These are phyloP conservation scores for Entamoeba moshkovskii DNA, from an alignment of 208 protist genomes.

Conservation along the genomic window DNA sequence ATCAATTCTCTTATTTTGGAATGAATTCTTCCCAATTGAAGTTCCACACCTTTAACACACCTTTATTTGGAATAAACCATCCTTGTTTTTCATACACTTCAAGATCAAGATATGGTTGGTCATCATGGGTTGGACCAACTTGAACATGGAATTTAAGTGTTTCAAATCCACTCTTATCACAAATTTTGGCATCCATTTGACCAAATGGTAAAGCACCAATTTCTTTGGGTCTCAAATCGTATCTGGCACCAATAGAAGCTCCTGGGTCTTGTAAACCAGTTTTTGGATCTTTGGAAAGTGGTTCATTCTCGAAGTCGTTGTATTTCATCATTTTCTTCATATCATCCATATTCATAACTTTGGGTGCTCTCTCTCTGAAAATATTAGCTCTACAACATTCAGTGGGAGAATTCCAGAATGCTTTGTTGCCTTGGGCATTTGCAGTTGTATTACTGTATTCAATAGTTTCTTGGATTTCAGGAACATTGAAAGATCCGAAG, in stretches of 20 bases:
- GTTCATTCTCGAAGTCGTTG: not conserved
- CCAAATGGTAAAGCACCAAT: not conserved
- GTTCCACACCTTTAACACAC: not conserved
- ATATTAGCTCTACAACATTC: not conserved
- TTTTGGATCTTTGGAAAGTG: not conserved
- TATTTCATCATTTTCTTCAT: constrained; percentile 8
- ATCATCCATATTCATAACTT: not conserved
- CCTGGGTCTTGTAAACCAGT: not conserved
- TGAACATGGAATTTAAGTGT: not conserved
- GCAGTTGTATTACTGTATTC: not conserved
- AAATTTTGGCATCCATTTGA: not conserved
- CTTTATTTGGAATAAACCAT: not conserved
- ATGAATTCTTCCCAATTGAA: constrained; percentile 7
- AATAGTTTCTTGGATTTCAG: constrained; percentile 42
- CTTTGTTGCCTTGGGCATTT: not conserved
- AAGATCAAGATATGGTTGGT: not conserved
- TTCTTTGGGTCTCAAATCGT: not conserved
- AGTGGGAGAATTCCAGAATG: not conserved
- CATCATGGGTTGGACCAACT: not conserved
- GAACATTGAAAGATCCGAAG: constrained; percentile 20
- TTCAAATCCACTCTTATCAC: not conserved
- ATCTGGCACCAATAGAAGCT: not conserved
- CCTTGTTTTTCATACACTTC: not conserved
- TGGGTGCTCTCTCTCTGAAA: not conserved
- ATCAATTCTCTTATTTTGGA: not conserved